These are phyloP conservation scores for Sambucus nigra DNA, from an alignment of 129 eudicot species.

Conservation along the genomic window DNA sequence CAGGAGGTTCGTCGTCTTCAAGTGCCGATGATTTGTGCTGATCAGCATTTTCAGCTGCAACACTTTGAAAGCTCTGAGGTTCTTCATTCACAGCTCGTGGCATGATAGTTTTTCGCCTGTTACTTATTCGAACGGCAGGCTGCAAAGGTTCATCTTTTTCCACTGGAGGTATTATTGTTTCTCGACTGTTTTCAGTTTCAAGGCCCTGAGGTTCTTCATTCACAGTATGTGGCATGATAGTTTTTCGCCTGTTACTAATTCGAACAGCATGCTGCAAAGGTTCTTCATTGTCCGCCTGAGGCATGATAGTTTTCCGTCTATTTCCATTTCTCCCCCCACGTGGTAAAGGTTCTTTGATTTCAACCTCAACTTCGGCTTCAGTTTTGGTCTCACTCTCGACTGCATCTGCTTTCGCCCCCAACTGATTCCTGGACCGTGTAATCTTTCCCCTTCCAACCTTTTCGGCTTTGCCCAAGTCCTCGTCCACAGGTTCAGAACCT, in stretches of 20 bases:
- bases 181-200: too few relatives aligned
- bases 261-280: not conserved
- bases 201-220: not conserved
- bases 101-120: conserved; percentile 16
- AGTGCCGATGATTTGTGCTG: conserved; percentile 18
- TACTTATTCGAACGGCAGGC: conserved; percentile 11
- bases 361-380: not conserved
- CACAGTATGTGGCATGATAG: conserved; percentile 12
- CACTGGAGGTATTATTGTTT: too few relatives aligned
- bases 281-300: not conserved
- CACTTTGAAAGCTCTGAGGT: not conserved
- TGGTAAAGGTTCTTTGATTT: not conserved
- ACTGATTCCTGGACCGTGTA: conserved; percentile 16
- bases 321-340: conserved; percentile 8
- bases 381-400: conserved; percentile 8
- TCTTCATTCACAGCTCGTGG: conserved; percentile 4
- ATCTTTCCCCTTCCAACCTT: conserved; percentile 10
- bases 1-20: conserved; percentile 4
- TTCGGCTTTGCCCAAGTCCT: conserved; percentile 18
- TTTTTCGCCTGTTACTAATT: conserved; percentile 6
- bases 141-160: conserved; percentile 16
- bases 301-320: conserved; percentile 21
- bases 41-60: conserved; percentile 15
- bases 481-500: conserved; percentile 1
- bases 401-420: conserved; percentile 9